Conservation (phyloP, 2,329 filamentous ascomycete species). For the Beauveria asiatica region DNA sequence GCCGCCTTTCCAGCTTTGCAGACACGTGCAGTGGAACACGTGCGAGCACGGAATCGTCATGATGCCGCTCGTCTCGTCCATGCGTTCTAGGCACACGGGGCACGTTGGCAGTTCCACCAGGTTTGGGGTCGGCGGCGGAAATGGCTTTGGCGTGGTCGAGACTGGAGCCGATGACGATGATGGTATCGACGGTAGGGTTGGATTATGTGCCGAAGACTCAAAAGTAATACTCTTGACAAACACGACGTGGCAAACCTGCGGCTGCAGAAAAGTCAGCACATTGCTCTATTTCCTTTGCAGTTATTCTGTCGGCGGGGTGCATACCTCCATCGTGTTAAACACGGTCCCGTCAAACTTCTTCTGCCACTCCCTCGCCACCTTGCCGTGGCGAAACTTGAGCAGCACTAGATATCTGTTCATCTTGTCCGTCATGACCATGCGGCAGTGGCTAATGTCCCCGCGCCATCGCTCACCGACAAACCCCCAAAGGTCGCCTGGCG, state of each 20-base stretch:
- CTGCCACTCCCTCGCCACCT: slow-evolving; percentile 70
- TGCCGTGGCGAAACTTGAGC: slow-evolving; percentile 79
- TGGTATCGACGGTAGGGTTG: slow-evolving; percentile 52
- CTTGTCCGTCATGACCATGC: slow-evolving; percentile 83
- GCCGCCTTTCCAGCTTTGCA: slow-evolving; percentile 91
- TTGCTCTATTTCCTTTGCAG: background rate
- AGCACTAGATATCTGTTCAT: slow-evolving; percentile 92
- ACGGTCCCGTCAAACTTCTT: slow-evolving; percentile 85
- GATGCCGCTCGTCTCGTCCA: slow-evolving; percentile 94
- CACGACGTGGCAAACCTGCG: slow-evolving; percentile 89
- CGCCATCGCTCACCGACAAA: slow-evolving; percentile 86
- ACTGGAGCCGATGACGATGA: slow-evolving; percentile 31
- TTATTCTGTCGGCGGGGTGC: slow-evolving; percentile 5
- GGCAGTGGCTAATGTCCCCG: slow-evolving; percentile 81
- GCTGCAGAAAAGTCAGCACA: slow-evolving; percentile 33
- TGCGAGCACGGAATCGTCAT: slow-evolving; percentile 96
- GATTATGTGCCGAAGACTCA: slow-evolving; percentile 48
- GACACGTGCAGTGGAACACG: slow-evolving; percentile 92
- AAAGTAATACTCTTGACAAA: slow-evolving; percentile 91
- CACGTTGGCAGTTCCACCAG: slow-evolving; percentile 90
- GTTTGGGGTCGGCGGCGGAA: slow-evolving; percentile 64
- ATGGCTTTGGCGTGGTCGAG: slow-evolving; percentile 45
- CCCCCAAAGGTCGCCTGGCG: slow-evolving; percentile 80
- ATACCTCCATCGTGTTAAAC: slow-evolving; percentile 84
- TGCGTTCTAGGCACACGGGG: slow-evolving; percentile 90